Evolutionary conservation across 345 rosid genomes (phyloP), one percentile per base, ranked within the genome.

Genomic region (Kandelia obovata): DNA sequence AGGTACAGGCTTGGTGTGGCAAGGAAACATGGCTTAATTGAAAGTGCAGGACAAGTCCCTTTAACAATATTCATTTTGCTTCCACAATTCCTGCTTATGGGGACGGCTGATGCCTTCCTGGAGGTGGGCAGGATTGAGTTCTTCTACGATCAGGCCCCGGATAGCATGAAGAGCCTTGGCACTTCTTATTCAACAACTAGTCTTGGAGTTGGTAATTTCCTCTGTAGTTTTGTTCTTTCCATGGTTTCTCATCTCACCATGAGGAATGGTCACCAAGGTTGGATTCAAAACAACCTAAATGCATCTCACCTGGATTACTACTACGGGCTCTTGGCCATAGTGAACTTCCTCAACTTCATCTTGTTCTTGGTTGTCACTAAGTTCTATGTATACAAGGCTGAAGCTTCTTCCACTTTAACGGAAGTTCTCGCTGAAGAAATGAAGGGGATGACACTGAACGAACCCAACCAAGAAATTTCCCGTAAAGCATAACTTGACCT

Each of bases 111-210:
- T 75, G 81, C 93, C 0, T 92, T 87, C 66, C 57, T 90, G 9
- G 97, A 84, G 72, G 95, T 89, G 5, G 86, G 93, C 10, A 89
- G 89, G 86, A 74, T 91, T 9, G 96, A 89, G 70, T 88, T 89
- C 82, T 95, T 92, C 83, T 95, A 89, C 30, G 99, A 94, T 66
- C 97, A 94, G 67, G 96, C 97, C 13, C 97, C 96, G 0, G 97
- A 89, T 55, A 77, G 88, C 75, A 92, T 88, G 98, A 94, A 91
- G 82, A 94, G 97, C 71, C 88, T 89, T 1, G 98, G 96, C 5
- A 91, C 96, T 65, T 89, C 93, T 1, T 92, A 88, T 53, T 27
- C 83, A 25, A 79, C 75, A 26, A 80, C 87, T 1, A 79, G 82
- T 65, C 69, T 85, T 8, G 96, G 96, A 2, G 46, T 82, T 4